Base-by-base conservation (phyloP, 2,329 filamentous ascomycete genomes). In the Hypoxylon sp. region DNA sequence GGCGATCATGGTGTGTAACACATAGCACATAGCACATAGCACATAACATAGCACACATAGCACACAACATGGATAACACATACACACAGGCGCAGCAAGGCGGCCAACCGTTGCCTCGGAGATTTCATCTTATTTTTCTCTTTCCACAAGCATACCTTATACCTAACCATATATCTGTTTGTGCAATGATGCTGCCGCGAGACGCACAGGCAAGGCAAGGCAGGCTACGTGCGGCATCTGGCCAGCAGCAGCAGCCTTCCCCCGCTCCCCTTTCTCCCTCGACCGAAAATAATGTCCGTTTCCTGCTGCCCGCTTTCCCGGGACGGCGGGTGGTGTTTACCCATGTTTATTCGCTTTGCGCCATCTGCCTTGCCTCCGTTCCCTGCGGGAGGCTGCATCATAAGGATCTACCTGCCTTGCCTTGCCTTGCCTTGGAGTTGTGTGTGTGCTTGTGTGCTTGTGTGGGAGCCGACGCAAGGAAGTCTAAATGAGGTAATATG, bases 201-300 rank as follows among this genome's bases (percentile, higher is more conserved):
- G 23, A 41, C 41, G 46, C 46, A 23, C 23, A 23, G 23, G 23
- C 23, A 23, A 23, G 23, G 23, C 23, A 23, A 46, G 30, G 38
- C 52, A 14, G 62, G 62, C n/a, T 52, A 45, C 52, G 63, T 65
- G 63, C 63, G 51, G 57, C 63, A 65, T 65, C 63, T 57, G 6
- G 48, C 28, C 13, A 38, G 3, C 34, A n/a, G 34, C 34, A 6
- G 14, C 38, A 2, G 10, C 36, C 23, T 14, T 17, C 38, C 36
- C 61, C 5, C 38, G 28, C 21, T 36, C 19, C 30, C 19, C n/a
- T n/a, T n/a, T n/a, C n/a, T n/a, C n/a, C n/a, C n/a, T n/a, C n/a
- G n/a, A n/a, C n/a, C n/a, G n/a, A n/a, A n/a, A 14, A 41, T 25
- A n/a, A 43, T 43, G 38, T 21, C 38, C 17, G 38, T 9, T 43